phyloP scores from a whole-genome alignment of 2,329 filamentous ascomycete genomes.

The Arthrobotrys entomopaga region DNA sequence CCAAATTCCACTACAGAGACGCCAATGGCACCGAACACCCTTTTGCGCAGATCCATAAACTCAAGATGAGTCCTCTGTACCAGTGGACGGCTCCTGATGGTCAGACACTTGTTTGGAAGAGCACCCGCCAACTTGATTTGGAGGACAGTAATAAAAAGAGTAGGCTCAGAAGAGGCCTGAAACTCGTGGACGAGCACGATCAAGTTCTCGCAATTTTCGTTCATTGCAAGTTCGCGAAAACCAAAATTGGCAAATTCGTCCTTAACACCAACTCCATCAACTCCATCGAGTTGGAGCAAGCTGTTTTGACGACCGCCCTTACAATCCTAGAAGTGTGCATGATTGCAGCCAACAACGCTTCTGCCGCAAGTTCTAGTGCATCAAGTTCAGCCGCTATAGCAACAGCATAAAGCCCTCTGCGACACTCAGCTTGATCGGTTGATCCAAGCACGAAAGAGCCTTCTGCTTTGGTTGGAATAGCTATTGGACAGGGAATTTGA shows the following conservation, averaged over 20 bases:
- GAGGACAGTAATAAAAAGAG: conserved; percentile 25
- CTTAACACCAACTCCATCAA: conserved; percentile 22
- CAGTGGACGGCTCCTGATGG: conserved; percentile 22
- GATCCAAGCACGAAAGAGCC: no score
- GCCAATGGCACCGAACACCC: conserved; percentile 27
- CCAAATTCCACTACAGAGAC: conserved; percentile 39
- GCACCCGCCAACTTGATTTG: conserved; percentile 32
- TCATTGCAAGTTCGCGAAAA: conserved; percentile 23
- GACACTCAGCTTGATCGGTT: no score
- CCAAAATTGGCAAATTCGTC: conserved; percentile 36
- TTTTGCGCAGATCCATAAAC: conserved; percentile 26
- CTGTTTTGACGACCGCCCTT: conserved; percentile 26
- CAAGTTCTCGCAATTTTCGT: conserved; percentile 39
- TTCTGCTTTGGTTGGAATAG: no score
- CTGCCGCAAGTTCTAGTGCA: conserved; percentile 2
- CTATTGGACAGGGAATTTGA: no score
- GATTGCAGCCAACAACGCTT: conserved; percentile 6
- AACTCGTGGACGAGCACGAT: conserved; percentile 40
- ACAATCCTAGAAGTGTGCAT: conserved; percentile 23
- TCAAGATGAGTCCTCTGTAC: conserved; percentile 16
- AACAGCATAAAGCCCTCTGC: not conserved
- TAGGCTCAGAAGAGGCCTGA: conserved; percentile 16
- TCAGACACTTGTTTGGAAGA: conserved; percentile 34
- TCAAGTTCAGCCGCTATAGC: not conserved
- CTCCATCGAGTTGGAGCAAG: conserved; percentile 29